Percentiles rank a stretch among this genome's conserved stretches.
phyloP scores from a whole-genome alignment of 2,329 filamentous ascomycete species.

The Parasarocladium wereldwijsianum region DNA sequence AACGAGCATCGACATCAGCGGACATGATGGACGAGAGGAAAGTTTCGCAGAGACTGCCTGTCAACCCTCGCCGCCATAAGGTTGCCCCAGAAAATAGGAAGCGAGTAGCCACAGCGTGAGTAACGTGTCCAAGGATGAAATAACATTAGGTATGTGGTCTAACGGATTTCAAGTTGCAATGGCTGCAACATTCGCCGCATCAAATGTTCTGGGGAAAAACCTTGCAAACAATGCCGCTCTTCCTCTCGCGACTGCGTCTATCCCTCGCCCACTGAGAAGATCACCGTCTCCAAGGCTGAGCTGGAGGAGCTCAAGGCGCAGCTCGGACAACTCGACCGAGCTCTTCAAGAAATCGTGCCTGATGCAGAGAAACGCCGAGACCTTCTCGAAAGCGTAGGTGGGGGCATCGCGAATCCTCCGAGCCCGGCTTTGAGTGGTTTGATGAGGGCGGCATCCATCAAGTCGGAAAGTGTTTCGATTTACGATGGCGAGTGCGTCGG shows the following conservation, averaged over 20 bases:
- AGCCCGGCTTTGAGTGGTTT: constrained; percentile 10
- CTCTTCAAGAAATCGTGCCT: constrained; percentile 20
- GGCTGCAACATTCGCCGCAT: constrained; percentile 36
- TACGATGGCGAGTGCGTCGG: too few relatives aligned
- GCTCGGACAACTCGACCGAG: constrained; percentile 24
- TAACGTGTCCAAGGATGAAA: constrained; percentile 6
- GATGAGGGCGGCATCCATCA: too few relatives aligned
- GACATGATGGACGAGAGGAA: too few relatives aligned
- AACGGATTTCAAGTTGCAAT: constrained; percentile 26
- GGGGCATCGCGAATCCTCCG: constrained; percentile 4
- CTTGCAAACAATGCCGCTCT: constrained; percentile 28
- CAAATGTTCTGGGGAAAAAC: constrained; percentile 35
- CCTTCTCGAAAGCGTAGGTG: constrained; percentile 12
- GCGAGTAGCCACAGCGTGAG: constrained; percentile 34
- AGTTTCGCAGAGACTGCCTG: constrained; percentile 25
- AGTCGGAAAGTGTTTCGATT: too few relatives aligned
- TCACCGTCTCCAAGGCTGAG: constrained; percentile 25
- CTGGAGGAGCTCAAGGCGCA: constrained; percentile 24
- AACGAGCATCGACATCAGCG: too few relatives aligned
- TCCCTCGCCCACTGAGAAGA: constrained; percentile 26
- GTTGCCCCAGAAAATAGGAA: constrained; percentile 31
- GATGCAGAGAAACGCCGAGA: constrained; percentile 19
- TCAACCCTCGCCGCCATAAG: constrained; percentile 33
- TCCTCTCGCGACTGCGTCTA: constrained; percentile 31
- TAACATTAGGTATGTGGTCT: not conserved